phyloP scores from a whole-genome alignment of 2,329 filamentous ascomycete species.

The Ophiocordyceps camponoti-rufipedis region DNA sequence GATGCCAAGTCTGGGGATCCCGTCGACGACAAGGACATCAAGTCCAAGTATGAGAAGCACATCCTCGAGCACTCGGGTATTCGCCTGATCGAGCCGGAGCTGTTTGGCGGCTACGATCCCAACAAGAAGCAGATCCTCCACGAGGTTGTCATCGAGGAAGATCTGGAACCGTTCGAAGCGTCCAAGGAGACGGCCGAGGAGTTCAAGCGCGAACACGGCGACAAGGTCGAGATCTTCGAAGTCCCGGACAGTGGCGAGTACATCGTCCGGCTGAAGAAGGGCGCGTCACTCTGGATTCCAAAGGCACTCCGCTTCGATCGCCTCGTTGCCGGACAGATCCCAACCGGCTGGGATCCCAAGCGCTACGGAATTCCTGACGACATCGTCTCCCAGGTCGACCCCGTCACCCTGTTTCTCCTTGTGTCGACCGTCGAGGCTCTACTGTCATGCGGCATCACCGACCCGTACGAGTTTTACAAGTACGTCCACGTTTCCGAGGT shows the following conservation, averaged over 20 bases:
- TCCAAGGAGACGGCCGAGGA: slow-evolving; percentile 95
- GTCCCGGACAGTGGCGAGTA: slow-evolving; percentile 87
- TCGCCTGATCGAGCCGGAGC: slow-evolving; percentile 88
- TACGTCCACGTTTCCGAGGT: slow-evolving; percentile 97
- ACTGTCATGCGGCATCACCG: slow-evolving; percentile 84
- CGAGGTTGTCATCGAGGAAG: slow-evolving; percentile 93
- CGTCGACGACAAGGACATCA: slow-evolving; percentile 95
- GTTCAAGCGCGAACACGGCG: slow-evolving; percentile 91
- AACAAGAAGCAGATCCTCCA: slow-evolving; percentile 98
- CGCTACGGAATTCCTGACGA: slow-evolving; percentile 93
- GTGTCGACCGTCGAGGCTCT: slow-evolving; percentile 87
- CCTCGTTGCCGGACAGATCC: slow-evolving; percentile 90
- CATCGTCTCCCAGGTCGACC: slow-evolving; percentile 94
- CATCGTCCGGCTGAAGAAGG: slow-evolving; percentile 88
- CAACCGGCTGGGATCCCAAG: slow-evolving; percentile 93
- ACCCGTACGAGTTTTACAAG: slow-evolving; percentile 99
- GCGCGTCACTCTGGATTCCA: slow-evolving; percentile 83
- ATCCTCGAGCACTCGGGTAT: slow-evolving; percentile 96
- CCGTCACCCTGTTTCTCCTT: slow-evolving; percentile 85
- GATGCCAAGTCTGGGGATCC: slow-evolving; percentile 88
- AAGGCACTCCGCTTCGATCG: slow-evolving; percentile 96
- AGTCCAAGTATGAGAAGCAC: slow-evolving; percentile 90
- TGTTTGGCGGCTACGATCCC: slow-evolving; percentile 93
- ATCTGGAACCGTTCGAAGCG: slow-evolving; percentile 89
- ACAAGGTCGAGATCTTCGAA: slow-evolving; percentile 96